Percentiles rank a stretch among this genome's conserved stretches.
Conservation (phyloP, 257 asterid genomes). For the Rehmannia glutinosa region DNA sequence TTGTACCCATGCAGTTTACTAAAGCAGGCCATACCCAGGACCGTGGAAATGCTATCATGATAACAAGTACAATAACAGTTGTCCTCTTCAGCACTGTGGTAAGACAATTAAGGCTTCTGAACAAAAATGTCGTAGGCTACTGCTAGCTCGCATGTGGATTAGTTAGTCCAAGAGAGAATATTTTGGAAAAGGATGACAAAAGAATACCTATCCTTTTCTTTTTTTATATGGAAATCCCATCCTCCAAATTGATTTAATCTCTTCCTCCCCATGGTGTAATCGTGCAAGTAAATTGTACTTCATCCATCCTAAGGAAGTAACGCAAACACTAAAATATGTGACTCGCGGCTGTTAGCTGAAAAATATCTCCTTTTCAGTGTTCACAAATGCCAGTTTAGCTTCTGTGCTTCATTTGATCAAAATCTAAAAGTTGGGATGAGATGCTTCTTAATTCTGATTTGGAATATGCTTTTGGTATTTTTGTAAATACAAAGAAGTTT, state of each 20-base stretch:
- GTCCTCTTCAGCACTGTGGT: slow-evolving; percentile 98
- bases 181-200: not conserved
- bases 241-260: not conserved
- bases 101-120: slow-evolving; percentile 29
- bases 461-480: too few relatives aligned
- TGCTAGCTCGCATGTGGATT: not conserved
- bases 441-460: too few relatives aligned
- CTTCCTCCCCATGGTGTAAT: too few relatives aligned
- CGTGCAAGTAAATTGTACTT: too few relatives aligned
- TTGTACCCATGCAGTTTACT: slow-evolving; percentile 62
- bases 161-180: not conserved
- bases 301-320: too few relatives aligned
- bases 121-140: not conserved
- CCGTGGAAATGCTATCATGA: slow-evolving; percentile 74
- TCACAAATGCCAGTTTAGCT: too few relatives aligned
- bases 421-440: too few relatives aligned
- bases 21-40: slow-evolving; percentile 66
- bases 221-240: not conserved
- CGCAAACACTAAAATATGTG: too few relatives aligned
- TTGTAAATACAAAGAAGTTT: too few relatives aligned
- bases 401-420: too few relatives aligned
- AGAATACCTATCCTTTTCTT: not conserved
- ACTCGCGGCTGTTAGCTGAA: too few relatives aligned
- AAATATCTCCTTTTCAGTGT: too few relatives aligned
- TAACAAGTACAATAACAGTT: slow-evolving; percentile 93